phyloP scores from a whole-genome alignment of 768 basidiomycete genomes.

The Amanita fuliginea region DNA sequence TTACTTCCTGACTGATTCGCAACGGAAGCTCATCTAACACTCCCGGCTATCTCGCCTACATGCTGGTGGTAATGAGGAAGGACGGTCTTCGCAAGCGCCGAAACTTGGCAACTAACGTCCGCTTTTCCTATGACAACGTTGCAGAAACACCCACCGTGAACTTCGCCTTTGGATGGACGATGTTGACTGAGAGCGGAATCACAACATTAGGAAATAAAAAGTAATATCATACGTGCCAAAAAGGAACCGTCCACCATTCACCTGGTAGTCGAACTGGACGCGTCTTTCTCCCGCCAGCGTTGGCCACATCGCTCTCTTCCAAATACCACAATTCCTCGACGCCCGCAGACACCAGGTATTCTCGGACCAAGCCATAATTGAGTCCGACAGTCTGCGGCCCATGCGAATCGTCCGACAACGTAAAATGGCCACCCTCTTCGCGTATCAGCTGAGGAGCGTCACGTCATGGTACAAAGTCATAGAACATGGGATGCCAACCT shows the following conservation, averaged over 20 bases:
- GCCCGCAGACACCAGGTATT: constrained; percentile 53
- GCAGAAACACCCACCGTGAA: too few species aligned
- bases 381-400: constrained; percentile 81
- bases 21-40: too few species aligned
- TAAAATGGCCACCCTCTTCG: constrained; percentile 58
- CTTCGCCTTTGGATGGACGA: too few species aligned
- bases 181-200: too few species aligned
- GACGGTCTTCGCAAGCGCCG: too few species aligned
- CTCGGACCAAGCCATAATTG: constrained; percentile 59
- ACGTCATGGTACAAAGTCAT: constrained; percentile 4
- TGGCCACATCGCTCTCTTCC: constrained; percentile 25
- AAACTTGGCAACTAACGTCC: too few species aligned
- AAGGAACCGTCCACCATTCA: constrained; percentile 44
- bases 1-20: too few species aligned
- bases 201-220: too few species aligned
- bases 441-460: constrained; percentile 48
- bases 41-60: too few species aligned
- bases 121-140: too few species aligned
- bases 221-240: constrained; percentile 30
- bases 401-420: constrained; percentile 94
- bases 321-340: constrained; percentile 62
- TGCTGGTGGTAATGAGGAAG: too few species aligned
- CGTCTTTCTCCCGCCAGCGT: constrained; percentile 34
- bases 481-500: constrained; percentile 29
- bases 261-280: constrained; percentile 33